Percentiles rank a stretch among this genome's conserved stretches.
phyloP scores from a whole-genome alignment of 164 flowering plant species.

The Echeveria elegans region DNA sequence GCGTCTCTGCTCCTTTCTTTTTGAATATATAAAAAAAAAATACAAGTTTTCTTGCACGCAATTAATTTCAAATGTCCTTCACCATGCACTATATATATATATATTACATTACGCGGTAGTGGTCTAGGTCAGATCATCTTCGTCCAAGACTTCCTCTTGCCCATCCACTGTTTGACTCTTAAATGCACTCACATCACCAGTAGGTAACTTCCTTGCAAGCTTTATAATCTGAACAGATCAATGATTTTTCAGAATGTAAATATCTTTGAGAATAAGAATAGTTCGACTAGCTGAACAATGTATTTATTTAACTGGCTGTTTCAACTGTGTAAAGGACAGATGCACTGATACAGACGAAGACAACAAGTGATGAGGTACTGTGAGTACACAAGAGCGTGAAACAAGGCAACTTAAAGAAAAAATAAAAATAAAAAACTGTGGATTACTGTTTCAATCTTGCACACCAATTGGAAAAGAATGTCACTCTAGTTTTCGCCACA shows the following conservation, averaged over 20 bases:
- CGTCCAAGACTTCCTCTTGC: conserved; percentile 57
- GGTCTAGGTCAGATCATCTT: conserved; percentile 66
- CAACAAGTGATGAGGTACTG: too few relatives aligned
- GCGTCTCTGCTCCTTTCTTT: too few relatives aligned
- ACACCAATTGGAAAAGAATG: neutral
- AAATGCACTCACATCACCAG: conserved; percentile 59
- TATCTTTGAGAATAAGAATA: neutral
- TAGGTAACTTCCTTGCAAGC: conserved; percentile 87
- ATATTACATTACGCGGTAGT: too few relatives aligned
- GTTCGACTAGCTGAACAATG: neutral
- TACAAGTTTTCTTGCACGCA: neutral
- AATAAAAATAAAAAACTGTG: too few relatives aligned
- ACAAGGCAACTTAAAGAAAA: too few relatives aligned
- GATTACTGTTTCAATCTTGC: neutral
- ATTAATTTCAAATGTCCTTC: neutral
- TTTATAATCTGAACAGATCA: conserved; percentile 56
- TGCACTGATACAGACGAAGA: too few relatives aligned
- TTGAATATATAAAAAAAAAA: too few relatives aligned
- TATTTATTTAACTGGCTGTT: neutral
- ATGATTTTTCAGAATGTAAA: neutral
- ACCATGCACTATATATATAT: too few relatives aligned
- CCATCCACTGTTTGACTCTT: conserved; percentile 25
- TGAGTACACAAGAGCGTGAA: too few relatives aligned
- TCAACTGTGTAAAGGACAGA: neutral
- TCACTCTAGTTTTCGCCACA: neutral